Conservation (phyloP, 306 rosid species). For the Bauhinia variegata region DNA sequence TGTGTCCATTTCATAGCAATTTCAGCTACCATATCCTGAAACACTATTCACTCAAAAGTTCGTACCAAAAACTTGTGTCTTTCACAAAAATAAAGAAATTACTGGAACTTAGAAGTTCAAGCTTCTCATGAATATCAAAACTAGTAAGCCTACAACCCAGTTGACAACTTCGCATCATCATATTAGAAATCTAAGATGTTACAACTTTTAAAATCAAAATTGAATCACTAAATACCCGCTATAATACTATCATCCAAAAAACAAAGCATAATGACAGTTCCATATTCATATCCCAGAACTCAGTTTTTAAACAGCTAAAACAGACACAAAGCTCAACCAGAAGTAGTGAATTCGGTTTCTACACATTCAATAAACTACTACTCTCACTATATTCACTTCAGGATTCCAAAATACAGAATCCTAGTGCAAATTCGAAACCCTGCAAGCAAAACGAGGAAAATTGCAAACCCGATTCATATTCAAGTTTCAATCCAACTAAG, state of each 20-base stretch:
- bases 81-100: background rate
- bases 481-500: conserved; percentile 2
- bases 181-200: conserved; percentile 1
- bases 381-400: too few species aligned
- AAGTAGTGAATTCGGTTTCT: background rate
- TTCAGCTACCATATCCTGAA: conserved; percentile 75
- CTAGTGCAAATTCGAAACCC: background rate
- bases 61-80: conserved; percentile 16
- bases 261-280: background rate
- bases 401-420: background rate
- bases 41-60: conserved; percentile 23
- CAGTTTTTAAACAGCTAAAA: background rate
- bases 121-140: background rate
- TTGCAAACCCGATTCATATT: conserved; percentile 13
- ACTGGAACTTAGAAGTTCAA: too few species aligned
- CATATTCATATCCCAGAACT: too few species aligned
- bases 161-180: conserved; percentile 18
- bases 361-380: background rate
- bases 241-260: background rate
- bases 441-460: background rate
- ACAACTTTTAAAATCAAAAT: conserved; percentile 1
- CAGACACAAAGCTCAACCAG: conserved; percentile 25
- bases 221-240: background rate
- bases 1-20: conserved; percentile 86
- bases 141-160: background rate